These are phyloP conservation scores for Millerozyma miso DNA, from an alignment of 805 yeast species.

Conservation along the genomic window DNA sequence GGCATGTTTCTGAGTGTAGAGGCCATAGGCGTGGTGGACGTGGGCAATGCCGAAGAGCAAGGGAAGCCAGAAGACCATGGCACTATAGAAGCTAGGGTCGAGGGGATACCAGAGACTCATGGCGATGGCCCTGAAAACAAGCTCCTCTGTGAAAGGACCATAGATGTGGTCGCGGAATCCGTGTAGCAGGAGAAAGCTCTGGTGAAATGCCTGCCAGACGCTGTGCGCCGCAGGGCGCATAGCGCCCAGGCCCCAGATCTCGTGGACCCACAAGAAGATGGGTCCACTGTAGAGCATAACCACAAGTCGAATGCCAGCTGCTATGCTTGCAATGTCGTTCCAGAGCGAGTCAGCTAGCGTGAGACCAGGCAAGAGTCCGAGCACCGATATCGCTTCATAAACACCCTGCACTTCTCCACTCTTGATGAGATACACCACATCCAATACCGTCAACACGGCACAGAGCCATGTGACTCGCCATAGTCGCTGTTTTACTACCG, in stretches of 20 bases:
- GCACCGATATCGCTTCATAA: slow-evolving; percentile 6
- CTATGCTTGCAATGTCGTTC: slow-evolving; percentile 12
- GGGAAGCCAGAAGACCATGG: slow-evolving; percentile 41
- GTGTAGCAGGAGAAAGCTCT: slow-evolving; percentile 23
- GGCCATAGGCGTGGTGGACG: slow-evolving; percentile 63
- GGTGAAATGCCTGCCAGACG: slow-evolving; percentile 13
- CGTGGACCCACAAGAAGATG: slow-evolving; percentile 26
- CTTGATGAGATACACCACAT: slow-evolving; percentile 25
- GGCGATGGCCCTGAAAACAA: slow-evolving; percentile 56
- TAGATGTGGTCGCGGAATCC: slow-evolving; percentile 56
- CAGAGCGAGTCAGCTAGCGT: slow-evolving; percentile 8
- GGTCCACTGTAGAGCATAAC: slow-evolving; percentile 48
- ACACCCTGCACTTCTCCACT: slow-evolving; percentile 5
- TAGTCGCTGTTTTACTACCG: slow-evolving; percentile 40
- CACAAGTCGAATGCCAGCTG: slow-evolving; percentile 14
- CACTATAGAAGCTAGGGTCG: not conserved
- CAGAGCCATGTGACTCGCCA: slow-evolving; percentile 31
- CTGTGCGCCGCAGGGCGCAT: slow-evolving; percentile 10
- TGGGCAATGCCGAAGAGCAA: slow-evolving; percentile 74
- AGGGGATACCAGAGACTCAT: slow-evolving; percentile 19
- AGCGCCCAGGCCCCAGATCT: slow-evolving; percentile 35
- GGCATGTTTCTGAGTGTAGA: slow-evolving; percentile 23
- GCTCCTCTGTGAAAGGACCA: slow-evolving; percentile 79
- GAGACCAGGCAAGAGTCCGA: slow-evolving; percentile 37
- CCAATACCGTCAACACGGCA: slow-evolving; percentile 18